phyloP scores from a whole-genome alignment of 164 flowering plant species.

The Akebia trifoliata region DNA sequence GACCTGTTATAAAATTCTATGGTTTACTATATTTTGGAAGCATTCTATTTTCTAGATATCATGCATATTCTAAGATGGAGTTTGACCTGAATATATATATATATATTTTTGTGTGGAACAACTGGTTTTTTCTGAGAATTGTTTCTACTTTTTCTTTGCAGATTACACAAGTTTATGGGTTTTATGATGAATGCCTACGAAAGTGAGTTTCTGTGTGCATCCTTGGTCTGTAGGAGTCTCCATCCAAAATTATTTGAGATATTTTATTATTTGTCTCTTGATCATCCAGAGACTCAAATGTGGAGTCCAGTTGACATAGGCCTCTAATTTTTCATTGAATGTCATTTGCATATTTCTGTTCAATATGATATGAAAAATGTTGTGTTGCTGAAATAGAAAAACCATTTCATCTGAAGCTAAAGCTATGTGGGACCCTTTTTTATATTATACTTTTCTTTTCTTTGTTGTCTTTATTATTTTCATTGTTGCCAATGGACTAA shows the following conservation, averaged over 20 bases:
- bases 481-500: too few relatives aligned
- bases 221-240: background rate
- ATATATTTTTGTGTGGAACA: background rate
- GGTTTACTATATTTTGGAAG: too few relatives aligned
- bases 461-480: too few relatives aligned
- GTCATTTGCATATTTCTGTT: too few relatives aligned
- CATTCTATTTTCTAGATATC: too few relatives aligned
- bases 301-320: background rate
- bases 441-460: too few relatives aligned
- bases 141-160: constrained; percentile 35
- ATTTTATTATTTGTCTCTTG: background rate
- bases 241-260: background rate
- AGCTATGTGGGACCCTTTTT: too few relatives aligned
- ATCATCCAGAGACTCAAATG: background rate
- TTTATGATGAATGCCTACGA: constrained; percentile 94
- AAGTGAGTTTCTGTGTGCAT: constrained; percentile 60
- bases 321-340: background rate
- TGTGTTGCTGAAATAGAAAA: too few relatives aligned
- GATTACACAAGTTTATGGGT: constrained; percentile 99
- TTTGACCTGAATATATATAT: background rate
- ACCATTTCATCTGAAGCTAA: too few relatives aligned
- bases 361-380: too few relatives aligned
- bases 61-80: too few relatives aligned
- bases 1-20: too few relatives aligned
- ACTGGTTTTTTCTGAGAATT: background rate